Evolutionary conservation across 768 basidiomycete genomes (phyloP), one percentile per base, ranked within the genome.

Genomic region (Pholiota molesta): DNA sequence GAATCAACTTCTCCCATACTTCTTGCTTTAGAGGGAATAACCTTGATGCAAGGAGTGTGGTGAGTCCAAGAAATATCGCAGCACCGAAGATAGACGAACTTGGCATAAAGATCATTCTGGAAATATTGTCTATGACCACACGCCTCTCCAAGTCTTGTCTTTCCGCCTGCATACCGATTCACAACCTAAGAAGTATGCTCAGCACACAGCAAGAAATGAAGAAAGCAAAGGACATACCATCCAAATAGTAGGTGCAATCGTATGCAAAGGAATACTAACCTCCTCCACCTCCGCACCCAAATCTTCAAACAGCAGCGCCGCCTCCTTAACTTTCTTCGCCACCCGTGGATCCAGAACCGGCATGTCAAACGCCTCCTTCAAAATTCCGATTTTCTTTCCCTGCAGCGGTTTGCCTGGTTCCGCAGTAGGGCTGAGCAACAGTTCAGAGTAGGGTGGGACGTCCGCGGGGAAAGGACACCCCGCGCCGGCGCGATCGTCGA

Each of bases 201-300:
- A 53, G 26, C 35, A 31, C n/a, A 8, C n/a, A 47, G 31, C 31
- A 31, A 14, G 16, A 37, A 23, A 49, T 14, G 1, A 21, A 40
- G 1, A 1, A 52, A n/a, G n/a, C 14, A 14, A n/a, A n/a, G n/a
- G 14, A 47, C 59, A 10, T 61, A 69, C 68, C 68, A 69, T 69
- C 68, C 68, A 69, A 10, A 67, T 35, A 4, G 64, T 66, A 40
- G 68, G 68, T 17, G 68, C 68, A n/a, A 66, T 55, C 8, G 72
- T 62, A 65, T 76, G 79, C 63, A 74, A 68, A 0, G 81, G 80
- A 5, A 79, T 71, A 17, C 77, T 78, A 1, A 81, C 73, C 40
- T 79, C 78, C 21, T 75, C 68, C 0, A 81, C 76, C 13, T 69
- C 72, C 0, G 80, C 80, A 13, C 80, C 80, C 9, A 81, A 70